Conservation (phyloP, 2,329 filamentous ascomycete genomes). For the Pseudogymnoascus sp. region DNA sequence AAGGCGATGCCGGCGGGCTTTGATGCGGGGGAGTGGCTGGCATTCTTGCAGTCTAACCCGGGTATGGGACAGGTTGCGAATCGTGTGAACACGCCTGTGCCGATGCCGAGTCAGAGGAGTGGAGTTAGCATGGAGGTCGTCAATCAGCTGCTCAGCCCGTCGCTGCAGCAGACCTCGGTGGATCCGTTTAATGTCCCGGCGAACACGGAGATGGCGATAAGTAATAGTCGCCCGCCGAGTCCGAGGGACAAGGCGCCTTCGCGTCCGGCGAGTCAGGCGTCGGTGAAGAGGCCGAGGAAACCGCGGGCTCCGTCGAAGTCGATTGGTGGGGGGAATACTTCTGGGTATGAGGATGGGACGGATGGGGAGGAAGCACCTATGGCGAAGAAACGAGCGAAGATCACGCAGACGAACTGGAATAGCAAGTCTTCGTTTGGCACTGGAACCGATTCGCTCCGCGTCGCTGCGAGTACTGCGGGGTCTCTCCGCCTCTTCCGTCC, state of each 20-base stretch:
- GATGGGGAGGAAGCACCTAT: conserved; percentile 37
- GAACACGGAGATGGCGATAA: conserved; percentile 15
- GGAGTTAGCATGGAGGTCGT: conserved; percentile 29
- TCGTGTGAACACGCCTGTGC: conserved; percentile 22
- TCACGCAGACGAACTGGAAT: conserved; percentile 64
- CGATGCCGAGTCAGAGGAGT: conserved; percentile 16
- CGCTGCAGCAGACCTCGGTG: conserved; percentile 18
- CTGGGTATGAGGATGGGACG: conserved; percentile 57
- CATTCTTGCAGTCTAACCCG: conserved; percentile 66
- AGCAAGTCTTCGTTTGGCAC: conserved; percentile 64
- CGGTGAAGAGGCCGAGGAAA: conserved; percentile 21
- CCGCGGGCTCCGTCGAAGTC: conserved; percentile 14
- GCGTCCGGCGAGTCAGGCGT: conserved; percentile 24
- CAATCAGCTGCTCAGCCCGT: conserved; percentile 26
- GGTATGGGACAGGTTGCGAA: conserved; percentile 33
- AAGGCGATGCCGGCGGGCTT: conserved; percentile 49
- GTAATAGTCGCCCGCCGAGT: conserved; percentile 14
- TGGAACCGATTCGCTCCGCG: conserved; percentile 70
- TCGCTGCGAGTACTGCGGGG: conserved; percentile 84
- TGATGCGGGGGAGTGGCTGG: conserved; percentile 70
- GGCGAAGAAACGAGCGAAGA: conserved; percentile 70
- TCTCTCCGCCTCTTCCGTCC: conserved; percentile 81
- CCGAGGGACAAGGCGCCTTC: conserved; percentile 18
- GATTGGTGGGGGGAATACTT: conserved; percentile 51
- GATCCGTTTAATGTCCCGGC: conserved; percentile 17